A percentile compares a stretch with the other conserved stretches of the same genome.
Conservation (phyloP, 2,329 filamentous ascomycete species). For the Colletotrichum musae region DNA sequence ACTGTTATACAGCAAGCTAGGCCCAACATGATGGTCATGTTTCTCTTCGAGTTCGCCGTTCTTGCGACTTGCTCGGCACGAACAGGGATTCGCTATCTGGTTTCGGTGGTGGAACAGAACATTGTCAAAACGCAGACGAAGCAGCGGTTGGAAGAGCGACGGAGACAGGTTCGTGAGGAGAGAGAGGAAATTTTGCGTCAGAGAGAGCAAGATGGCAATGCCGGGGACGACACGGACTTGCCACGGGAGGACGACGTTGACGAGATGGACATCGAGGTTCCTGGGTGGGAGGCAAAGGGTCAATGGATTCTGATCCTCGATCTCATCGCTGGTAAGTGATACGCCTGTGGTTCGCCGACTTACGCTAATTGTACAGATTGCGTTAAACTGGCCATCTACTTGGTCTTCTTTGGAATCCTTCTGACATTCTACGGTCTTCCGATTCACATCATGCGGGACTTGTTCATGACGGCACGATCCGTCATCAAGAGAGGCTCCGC, state of each 20-base stretch:
- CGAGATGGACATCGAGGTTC: slow-evolving; percentile 94
- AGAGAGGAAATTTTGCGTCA: slow-evolving; percentile 66
- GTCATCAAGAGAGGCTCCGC: slow-evolving; percentile 93
- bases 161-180: slow-evolving; percentile 75
- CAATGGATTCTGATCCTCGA: slow-evolving; percentile 93
- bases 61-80: slow-evolving; percentile 85
- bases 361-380: slow-evolving; percentile 73
- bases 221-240: slow-evolving; percentile 62
- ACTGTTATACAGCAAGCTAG: slow-evolving; percentile 88
- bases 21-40: slow-evolving; percentile 99
- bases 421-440: slow-evolving; percentile 95
- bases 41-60: slow-evolving; percentile 96
- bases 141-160: slow-evolving; percentile 77
- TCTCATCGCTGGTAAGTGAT: slow-evolving; percentile 78
- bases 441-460: slow-evolving; percentile 95
- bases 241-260: slow-evolving; percentile 83
- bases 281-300: slow-evolving; percentile 96
- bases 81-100: slow-evolving; percentile 82
- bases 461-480: slow-evolving; percentile 93
- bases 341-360: background rate
- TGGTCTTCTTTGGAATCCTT: slow-evolving; percentile 93
- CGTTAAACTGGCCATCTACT: slow-evolving; percentile 89
- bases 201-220: slow-evolving; percentile 63
- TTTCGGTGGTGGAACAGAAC: slow-evolving; percentile 83
- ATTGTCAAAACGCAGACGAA: slow-evolving; percentile 82